Conservation (phyloP, 2,329 filamentous ascomycete genomes). For the Kalmusia sp. region DNA sequence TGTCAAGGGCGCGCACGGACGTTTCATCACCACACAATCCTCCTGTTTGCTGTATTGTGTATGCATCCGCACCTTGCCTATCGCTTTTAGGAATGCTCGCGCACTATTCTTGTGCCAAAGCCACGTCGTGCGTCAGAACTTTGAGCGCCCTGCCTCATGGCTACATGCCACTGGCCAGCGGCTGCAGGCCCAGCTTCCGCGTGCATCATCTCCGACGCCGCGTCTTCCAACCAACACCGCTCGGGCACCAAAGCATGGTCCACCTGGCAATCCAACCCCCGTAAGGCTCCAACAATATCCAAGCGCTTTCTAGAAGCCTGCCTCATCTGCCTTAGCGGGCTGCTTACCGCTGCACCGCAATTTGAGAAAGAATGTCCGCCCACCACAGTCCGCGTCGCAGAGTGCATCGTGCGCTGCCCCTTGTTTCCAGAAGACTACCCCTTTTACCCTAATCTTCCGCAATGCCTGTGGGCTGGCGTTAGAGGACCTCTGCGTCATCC, state of each 20-base stretch:
- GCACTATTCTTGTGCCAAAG: constrained; percentile 39
- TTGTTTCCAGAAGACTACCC: constrained; percentile 48
- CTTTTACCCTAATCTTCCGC: constrained; percentile 32
- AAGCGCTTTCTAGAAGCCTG: constrained; percentile 41
- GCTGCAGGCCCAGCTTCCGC: constrained; percentile 37
- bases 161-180: constrained; percentile 33
- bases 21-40: constrained; percentile 38
- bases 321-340: constrained; percentile 26
- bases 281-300: constrained; percentile 32
- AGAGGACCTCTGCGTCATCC: constrained; percentile 17
- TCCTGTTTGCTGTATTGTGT: constrained; percentile 25
- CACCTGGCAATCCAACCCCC: constrained; percentile 33
- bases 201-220: constrained; percentile 21
- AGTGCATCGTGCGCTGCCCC: constrained; percentile 34
- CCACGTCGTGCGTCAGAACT: constrained; percentile 37
- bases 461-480: constrained; percentile 22
- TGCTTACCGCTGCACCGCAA: constrained; percentile 25
- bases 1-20: constrained; percentile 28
- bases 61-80: constrained; percentile 15
- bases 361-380: constrained; percentile 42
- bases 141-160: constrained; percentile 30
- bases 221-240: constrained; percentile 25
- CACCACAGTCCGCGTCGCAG: constrained; percentile 26
- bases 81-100: constrained; percentile 25
- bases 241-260: constrained; percentile 37